These are phyloP conservation scores for Colletotrichum lentis DNA, from an alignment of 2,329 filamentous ascomycete species.

Conservation along the genomic window DNA sequence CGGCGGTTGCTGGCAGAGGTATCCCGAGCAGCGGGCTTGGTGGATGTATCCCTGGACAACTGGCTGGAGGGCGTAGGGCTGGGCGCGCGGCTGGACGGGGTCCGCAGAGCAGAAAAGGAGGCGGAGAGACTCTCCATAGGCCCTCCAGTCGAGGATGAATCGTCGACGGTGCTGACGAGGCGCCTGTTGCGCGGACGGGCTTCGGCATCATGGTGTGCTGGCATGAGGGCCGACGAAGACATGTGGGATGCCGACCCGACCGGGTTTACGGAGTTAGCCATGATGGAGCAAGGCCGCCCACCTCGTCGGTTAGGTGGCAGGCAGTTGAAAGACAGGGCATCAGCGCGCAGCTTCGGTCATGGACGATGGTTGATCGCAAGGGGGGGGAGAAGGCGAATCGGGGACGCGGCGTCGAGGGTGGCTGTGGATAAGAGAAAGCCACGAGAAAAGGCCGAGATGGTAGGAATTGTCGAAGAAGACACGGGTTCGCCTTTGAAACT, in stretches of 20 bases:
- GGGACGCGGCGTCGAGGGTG: slow-evolving; percentile 1
- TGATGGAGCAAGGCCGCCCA: slow-evolving; percentile 33
- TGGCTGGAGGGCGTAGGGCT: slow-evolving; percentile 59
- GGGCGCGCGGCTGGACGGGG: slow-evolving; percentile 53
- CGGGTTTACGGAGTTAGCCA: slow-evolving; percentile 41
- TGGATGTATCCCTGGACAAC: slow-evolving; percentile 17
- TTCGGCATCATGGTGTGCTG: slow-evolving; percentile 53
- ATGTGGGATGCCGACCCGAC: slow-evolving; percentile 48
- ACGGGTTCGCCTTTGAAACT: slow-evolving; percentile 10
- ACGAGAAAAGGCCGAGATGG: not conserved
- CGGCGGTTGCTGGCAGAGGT: slow-evolving; percentile 15
- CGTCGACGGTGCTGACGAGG: slow-evolving; percentile 47
- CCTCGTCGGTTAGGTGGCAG: slow-evolving; percentile 35
- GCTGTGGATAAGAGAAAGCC: slow-evolving; percentile 8
- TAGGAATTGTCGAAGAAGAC: slow-evolving; percentile 11
- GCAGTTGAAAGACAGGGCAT: slow-evolving; percentile 34
- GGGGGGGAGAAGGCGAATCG: not conserved
- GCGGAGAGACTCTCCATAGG: slow-evolving; percentile 42
- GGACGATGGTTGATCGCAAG: slow-evolving; percentile 18
- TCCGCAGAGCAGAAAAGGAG: slow-evolving; percentile 45
- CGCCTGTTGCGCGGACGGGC: slow-evolving; percentile 62
- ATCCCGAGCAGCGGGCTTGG: slow-evolving; percentile 9
- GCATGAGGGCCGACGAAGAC: slow-evolving; percentile 57
- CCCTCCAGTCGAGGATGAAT: slow-evolving; percentile 44
- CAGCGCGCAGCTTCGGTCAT: slow-evolving; percentile 34